Conservation (phyloP, 139 green algal species). For the Ettlia oleoabundans region DNA sequence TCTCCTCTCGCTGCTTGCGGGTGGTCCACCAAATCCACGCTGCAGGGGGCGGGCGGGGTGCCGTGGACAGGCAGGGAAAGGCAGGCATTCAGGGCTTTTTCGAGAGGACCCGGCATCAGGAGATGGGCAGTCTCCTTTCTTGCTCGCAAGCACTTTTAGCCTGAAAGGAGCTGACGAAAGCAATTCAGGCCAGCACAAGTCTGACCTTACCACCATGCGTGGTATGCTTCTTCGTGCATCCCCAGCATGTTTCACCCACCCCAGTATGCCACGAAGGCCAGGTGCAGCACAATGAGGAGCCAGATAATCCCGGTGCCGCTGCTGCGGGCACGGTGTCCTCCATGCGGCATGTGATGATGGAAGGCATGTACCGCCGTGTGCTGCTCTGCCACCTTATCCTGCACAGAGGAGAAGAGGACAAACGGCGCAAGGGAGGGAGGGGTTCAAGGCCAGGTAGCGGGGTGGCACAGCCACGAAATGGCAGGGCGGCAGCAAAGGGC, state of each 20-base stretch:
- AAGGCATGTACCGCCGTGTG: background rate
- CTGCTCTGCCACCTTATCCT: background rate
- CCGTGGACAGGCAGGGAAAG: too few relatives aligned
- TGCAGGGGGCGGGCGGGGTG: too few relatives aligned
- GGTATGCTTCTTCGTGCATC: background rate
- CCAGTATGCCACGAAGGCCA: slow-evolving; percentile 12
- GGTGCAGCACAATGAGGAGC: slow-evolving; percentile 12
- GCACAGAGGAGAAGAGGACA: background rate
- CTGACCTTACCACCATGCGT: background rate
- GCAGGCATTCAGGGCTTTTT: too few relatives aligned
- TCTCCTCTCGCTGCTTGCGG: slow-evolving; percentile 9
- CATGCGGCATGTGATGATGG: background rate
- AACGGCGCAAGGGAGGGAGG: background rate
- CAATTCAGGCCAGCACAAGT: background rate
- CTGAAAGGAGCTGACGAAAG: too few relatives aligned
- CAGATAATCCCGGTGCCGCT: slow-evolving; percentile 22
- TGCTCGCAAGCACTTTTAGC: too few relatives aligned
- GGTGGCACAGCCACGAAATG: too few relatives aligned
- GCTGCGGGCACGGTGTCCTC: background rate
- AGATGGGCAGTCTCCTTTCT: too few relatives aligned
- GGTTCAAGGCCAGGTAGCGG: too few relatives aligned
- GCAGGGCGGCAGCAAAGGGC: background rate
- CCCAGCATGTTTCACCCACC: background rate
- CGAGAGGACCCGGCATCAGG: too few relatives aligned
- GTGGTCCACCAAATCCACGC: slow-evolving; percentile 18